These are phyloP conservation scores for Canna indica DNA, from an alignment of 176 grass and related monocot genomes.

Conservation along the genomic window DNA sequence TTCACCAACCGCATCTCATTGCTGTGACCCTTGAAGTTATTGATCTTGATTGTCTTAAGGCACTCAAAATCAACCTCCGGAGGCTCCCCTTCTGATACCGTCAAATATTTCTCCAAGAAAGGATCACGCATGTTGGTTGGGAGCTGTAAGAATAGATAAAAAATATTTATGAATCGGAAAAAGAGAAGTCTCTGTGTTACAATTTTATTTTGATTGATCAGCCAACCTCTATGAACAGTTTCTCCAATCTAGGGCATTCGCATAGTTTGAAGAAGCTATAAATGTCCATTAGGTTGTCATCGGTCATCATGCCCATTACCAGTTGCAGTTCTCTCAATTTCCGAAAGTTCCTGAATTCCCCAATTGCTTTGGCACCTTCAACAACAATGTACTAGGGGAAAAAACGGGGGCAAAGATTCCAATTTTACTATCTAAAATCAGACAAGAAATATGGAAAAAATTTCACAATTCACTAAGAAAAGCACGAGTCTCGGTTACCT, in stretches of 20 bases:
- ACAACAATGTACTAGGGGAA: conserved; percentile 5
- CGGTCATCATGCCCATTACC: conserved; percentile 71
- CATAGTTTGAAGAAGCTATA: conserved; percentile 68
- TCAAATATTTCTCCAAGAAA: conserved; percentile 56
- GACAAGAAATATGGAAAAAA: not conserved
- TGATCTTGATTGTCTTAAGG: conserved; percentile 61
- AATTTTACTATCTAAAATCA: not conserved
- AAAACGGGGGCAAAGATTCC: not conserved
- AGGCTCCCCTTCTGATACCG: conserved; percentile 46
- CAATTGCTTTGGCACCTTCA: conserved; percentile 17
- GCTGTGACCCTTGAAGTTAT: conserved; percentile 68
- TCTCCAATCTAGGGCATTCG: conserved; percentile 44
- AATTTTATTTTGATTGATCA: not conserved
- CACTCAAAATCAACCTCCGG: conserved; percentile 63
- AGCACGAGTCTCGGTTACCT: conserved; percentile 25
- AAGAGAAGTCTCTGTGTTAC: not conserved
- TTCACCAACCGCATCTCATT: conserved; percentile 63
- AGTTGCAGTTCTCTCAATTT: conserved; percentile 59
- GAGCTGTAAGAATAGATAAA: conserved; percentile 37
- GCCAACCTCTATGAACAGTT: conserved; percentile 74
- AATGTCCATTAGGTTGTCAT: conserved; percentile 71
- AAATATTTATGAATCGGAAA: not conserved
- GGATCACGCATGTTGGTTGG: conserved; percentile 55
- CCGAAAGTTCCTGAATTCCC: conserved; percentile 35
- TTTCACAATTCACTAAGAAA: not conserved